Percentiles rank a stretch among this genome's conserved stretches.
These are phyloP conservation scores for Fraxinus sp. DNA, from an alignment of 305 asterid genomes.

Conservation along the genomic window DNA sequence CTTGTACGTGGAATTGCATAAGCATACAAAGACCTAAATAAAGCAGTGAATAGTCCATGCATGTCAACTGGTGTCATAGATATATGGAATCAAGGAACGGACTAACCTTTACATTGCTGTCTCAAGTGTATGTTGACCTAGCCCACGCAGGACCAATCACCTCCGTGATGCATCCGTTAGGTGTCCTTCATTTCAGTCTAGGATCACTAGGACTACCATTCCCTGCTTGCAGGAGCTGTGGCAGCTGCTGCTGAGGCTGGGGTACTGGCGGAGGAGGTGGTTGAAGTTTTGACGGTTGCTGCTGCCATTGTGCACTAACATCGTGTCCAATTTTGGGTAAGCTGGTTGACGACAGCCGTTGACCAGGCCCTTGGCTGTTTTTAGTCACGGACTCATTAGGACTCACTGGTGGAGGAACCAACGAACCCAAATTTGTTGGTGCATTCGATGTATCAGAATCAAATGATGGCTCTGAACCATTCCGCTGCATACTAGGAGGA, in stretches of 20 bases:
- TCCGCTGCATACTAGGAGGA: slow-evolving; percentile 31
- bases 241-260: slow-evolving; percentile 44
- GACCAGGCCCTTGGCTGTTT: slow-evolving; percentile 40
- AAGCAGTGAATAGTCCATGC: slow-evolving; percentile 8
- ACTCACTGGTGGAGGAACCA: slow-evolving; percentile 38
- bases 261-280: slow-evolving; percentile 45
- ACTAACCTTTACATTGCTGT: slow-evolving; percentile 51
- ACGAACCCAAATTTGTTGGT: slow-evolving; percentile 39
- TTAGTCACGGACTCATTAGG: slow-evolving; percentile 36
- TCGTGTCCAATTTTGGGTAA: slow-evolving; percentile 42
- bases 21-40: slow-evolving; percentile 11
- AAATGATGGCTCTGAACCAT: slow-evolving; percentile 49
- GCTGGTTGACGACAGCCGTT: slow-evolving; percentile 37
- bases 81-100: slow-evolving; percentile 10
- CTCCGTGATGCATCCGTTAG: slow-evolving; percentile 27
- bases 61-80: slow-evolving; percentile 11
- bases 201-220: slow-evolving; percentile 50
- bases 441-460: slow-evolving; percentile 45
- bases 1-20: slow-evolving; percentile 8
- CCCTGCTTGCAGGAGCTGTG: slow-evolving; percentile 53
- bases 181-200: slow-evolving; percentile 51
- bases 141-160: slow-evolving; percentile 36
- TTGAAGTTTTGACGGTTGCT: slow-evolving; percentile 44
- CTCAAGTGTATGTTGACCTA: slow-evolving; percentile 38
- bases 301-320: slow-evolving; percentile 38